phyloP scores from a whole-genome alignment of 164 flowering plant genomes.

The Annona squamosa region DNA sequence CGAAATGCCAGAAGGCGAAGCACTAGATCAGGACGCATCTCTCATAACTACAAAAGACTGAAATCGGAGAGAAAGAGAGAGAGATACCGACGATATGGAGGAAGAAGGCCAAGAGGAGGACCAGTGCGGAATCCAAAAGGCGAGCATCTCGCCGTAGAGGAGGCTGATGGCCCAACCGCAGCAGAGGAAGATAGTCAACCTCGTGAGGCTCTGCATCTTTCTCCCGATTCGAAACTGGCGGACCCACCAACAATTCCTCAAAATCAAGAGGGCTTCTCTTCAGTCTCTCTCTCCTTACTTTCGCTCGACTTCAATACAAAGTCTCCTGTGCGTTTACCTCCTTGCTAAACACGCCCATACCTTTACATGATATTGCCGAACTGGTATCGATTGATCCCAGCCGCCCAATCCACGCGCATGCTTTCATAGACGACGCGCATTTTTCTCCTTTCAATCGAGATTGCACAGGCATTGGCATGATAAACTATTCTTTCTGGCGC shows the following conservation, averaged over 20 bases:
- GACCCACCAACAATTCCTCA: neutral
- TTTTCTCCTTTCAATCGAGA: too few species aligned
- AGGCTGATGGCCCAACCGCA: constrained; percentile 48
- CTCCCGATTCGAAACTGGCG: neutral
- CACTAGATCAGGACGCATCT: neutral
- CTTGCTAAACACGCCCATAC: neutral
- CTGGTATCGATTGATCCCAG: too few species aligned
- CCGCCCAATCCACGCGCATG: too few species aligned
- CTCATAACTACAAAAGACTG: neutral
- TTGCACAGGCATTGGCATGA: too few species aligned
- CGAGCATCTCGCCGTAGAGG: constrained; percentile 81
- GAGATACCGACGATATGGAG: neutral
- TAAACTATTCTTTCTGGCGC: too few species aligned
- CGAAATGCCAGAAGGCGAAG: neutral
- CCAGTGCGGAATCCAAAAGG: constrained; percentile 56
- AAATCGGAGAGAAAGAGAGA: neutral
- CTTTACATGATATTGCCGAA: neutral
- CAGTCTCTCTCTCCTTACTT: too few species aligned
- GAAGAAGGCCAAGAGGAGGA: constrained; percentile 70
- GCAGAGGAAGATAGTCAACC: constrained; percentile 47
- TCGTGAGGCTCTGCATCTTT: constrained; percentile 32
- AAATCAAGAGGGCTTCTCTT: neutral
- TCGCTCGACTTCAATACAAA: too few species aligned
- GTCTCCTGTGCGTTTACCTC: too few species aligned
- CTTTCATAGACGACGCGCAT: too few species aligned